These are phyloP conservation scores for Nyssa sinensis DNA, from an alignment of 148 eudicot species.

Conservation along the genomic window DNA sequence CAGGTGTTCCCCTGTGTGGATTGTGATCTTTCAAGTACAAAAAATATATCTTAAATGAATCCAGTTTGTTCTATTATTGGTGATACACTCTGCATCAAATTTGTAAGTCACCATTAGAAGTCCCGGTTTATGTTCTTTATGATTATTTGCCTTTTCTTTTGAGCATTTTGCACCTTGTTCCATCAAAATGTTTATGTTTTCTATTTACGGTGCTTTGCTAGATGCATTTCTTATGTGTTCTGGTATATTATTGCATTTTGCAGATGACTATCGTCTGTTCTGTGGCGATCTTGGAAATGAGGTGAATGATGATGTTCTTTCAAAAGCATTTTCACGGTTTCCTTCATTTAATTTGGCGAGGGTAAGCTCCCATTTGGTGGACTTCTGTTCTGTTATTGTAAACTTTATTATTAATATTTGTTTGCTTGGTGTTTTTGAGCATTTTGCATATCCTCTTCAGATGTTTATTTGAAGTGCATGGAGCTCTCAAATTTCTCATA, in stretches of 20 bases:
- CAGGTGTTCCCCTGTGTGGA: background rate
- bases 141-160: background rate
- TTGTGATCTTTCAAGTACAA: background rate
- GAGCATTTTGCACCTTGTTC: constrained; percentile 13
- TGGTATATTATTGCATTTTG: constrained; percentile 20
- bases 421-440: constrained; percentile 20
- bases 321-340: constrained; percentile 83
- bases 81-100: background rate
- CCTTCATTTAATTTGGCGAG: constrained; percentile 90
- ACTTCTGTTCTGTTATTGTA: background rate
- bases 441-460: constrained; percentile 34
- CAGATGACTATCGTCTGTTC: constrained; percentile 88
- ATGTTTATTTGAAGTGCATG: constrained; percentile 30
- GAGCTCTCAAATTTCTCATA: constrained; percentile 19
- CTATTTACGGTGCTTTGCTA: background rate
- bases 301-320: constrained; percentile 92
- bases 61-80: background rate
- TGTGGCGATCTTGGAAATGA: constrained; percentile 97
- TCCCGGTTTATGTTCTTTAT: background rate
- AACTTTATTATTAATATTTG: constrained; percentile 3
- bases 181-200: too few species aligned
- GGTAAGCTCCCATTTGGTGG: constrained; percentile 39
- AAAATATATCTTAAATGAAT: background rate
- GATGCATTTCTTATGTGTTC: background rate
- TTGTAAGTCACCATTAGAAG: background rate